A percentile compares a stretch with the other conserved stretches of the same genome.
Conservation (phyloP, 2,329 filamentous ascomycete genomes). For the Diaporthe eres region DNA sequence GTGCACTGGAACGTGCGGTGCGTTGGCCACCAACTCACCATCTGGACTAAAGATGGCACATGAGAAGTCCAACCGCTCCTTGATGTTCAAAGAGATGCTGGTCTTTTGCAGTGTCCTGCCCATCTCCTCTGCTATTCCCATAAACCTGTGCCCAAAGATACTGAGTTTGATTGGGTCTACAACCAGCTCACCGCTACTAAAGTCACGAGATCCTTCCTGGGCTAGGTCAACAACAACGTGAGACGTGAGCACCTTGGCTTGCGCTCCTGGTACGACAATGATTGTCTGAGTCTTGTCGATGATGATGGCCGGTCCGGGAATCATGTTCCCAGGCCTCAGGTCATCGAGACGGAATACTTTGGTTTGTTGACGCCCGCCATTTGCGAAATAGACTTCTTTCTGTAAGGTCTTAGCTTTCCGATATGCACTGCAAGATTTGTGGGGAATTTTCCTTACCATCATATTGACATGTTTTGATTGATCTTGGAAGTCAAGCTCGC, state of each 20-base stretch:
- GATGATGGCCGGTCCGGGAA: conserved; percentile 49
- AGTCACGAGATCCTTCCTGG: background rate
- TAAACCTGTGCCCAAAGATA: conserved; percentile 70
- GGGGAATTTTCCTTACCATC: conserved; percentile 1
- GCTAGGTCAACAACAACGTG: conserved; percentile 47
- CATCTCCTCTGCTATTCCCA: conserved; percentile 73
- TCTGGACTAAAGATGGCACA: conserved; percentile 59
- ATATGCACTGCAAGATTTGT: background rate
- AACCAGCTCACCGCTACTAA: too few relatives aligned
- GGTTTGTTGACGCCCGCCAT: conserved; percentile 43
- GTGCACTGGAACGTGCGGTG: conserved; percentile 58
- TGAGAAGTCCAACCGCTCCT: conserved; percentile 59
- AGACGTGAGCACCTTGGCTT: conserved; percentile 43
- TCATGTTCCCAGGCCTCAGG: background rate
- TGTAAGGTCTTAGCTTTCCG: background rate
- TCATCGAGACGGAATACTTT: conserved; percentile 24
- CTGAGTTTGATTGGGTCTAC: conserved; percentile 66
- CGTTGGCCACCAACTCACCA: conserved; percentile 58
- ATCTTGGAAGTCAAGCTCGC: conserved; percentile 19
- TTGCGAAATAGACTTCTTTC: conserved; percentile 31
- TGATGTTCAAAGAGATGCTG: conserved; percentile 64
- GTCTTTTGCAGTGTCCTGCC: conserved; percentile 69
- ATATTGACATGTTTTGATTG: conserved; percentile 12
- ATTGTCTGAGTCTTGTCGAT: conserved; percentile 40
- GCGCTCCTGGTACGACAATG: conserved; percentile 36